Evolutionary conservation across 768 basidiomycete genomes (phyloP).

Genomic region (Boletellus ananas): DNA sequence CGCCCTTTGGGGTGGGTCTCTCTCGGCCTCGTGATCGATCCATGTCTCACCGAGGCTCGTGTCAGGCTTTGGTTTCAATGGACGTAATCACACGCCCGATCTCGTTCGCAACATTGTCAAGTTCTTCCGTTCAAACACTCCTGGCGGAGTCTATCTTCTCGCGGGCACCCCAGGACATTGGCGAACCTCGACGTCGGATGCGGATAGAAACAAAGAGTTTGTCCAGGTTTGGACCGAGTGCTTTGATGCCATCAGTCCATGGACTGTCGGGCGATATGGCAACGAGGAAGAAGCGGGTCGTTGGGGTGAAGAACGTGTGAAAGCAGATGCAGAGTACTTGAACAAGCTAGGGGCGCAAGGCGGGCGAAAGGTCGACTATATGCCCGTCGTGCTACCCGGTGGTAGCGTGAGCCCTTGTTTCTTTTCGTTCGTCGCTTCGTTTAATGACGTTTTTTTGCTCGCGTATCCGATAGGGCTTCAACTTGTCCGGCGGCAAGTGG

Average conservation of each 20-base stretch:
- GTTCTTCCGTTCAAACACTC: slow-evolving; percentile 58
- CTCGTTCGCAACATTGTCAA: slow-evolving; percentile 51
- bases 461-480: slow-evolving; percentile 52
- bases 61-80: slow-evolving; percentile 68
- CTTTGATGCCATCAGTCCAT: slow-evolving; percentile 78
- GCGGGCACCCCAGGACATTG: slow-evolving; percentile 71
- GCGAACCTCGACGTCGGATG: slow-evolving; percentile 68
- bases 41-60: neutral
- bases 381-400: slow-evolving; percentile 81
- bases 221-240: slow-evolving; percentile 68
- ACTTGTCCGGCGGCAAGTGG: slow-evolving; percentile 69
- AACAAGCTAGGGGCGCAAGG: slow-evolving; percentile 43
- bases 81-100: slow-evolving; percentile 57
- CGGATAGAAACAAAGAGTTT: slow-evolving; percentile 64
- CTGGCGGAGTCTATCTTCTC: slow-evolving; percentile 72
- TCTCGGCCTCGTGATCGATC: neutral
- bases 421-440: neutral
- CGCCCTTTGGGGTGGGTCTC: slow-evolving; percentile 59
- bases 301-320: slow-evolving; percentile 61
- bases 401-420: slow-evolving; percentile 57
- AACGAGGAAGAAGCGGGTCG: slow-evolving; percentile 57
- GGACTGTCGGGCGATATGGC: slow-evolving; percentile 73
- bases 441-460: neutral
- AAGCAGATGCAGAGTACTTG: slow-evolving; percentile 60
- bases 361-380: slow-evolving; percentile 63